Percentiles rank a stretch among this genome's conserved stretches.
Conservation (phyloP, 495 filamentous ascomycete genomes). For the Aspergillus sparsus region DNA sequence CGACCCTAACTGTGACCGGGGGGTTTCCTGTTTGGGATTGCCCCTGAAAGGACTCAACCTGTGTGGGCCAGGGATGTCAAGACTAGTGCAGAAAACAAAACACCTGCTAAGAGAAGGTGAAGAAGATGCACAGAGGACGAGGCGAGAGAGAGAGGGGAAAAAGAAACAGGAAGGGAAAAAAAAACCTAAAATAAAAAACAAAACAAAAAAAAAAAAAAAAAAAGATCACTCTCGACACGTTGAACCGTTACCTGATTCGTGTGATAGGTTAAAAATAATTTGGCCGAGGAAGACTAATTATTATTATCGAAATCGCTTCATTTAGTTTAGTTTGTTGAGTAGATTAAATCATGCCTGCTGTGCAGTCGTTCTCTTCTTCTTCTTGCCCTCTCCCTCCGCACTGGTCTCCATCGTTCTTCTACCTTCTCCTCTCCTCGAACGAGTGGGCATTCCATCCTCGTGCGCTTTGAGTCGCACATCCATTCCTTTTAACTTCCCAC, state of each 20-base stretch:
- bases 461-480: constrained; percentile 37
- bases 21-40: constrained; percentile 15
- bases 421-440: constrained; percentile 14
- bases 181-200: constrained; percentile 1
- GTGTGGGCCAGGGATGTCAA: not conserved
- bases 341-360: constrained; percentile 1
- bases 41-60: constrained; percentile 15
- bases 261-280: constrained; percentile 17
- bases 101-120: constrained; percentile 1
- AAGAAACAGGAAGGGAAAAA: not conserved
- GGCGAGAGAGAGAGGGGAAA: not conserved
- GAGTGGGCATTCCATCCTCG: constrained; percentile 27
- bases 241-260: not conserved
- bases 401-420: constrained; percentile 16
- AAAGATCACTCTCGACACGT: not conserved
- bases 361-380: constrained; percentile 12
- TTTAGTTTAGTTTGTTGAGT: constrained; percentile 7
- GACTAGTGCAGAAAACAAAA: constrained; percentile 10
- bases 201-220: constrained; percentile 2
- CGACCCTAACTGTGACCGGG: constrained; percentile 6
- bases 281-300: not conserved
- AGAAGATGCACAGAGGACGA: constrained; percentile 2
- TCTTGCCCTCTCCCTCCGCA: constrained; percentile 16
- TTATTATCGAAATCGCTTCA: not conserved
- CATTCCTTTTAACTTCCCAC: constrained; percentile 33